phyloP scores from a whole-genome alignment of 169 alveolate species.

The Cryptosporidium ubiquitum region DNA sequence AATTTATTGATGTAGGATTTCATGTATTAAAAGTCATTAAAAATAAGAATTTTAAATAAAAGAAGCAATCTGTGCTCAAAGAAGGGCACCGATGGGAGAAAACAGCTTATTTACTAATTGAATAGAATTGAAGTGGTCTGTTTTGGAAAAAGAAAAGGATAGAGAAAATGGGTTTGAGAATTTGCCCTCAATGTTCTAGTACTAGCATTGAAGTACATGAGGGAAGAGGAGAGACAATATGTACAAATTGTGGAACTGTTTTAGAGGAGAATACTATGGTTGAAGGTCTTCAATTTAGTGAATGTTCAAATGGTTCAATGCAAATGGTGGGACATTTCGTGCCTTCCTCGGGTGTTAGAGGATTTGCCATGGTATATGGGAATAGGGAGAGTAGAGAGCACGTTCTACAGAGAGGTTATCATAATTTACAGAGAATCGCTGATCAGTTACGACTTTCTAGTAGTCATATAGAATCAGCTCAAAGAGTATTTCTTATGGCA shows the following conservation, averaged over 20 bases:
- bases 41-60: not conserved
- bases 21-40: not conserved
- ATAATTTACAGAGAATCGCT: constrained; percentile 87
- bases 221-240: constrained; percentile 87
- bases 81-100: not conserved
- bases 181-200: constrained; percentile 71
- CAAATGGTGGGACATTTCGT: constrained; percentile 86
- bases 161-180: constrained; percentile 24
- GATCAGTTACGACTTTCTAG: constrained; percentile 85
- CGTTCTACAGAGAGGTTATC: constrained; percentile 83
- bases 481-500: constrained; percentile 92
- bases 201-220: constrained; percentile 73
- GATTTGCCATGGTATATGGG: constrained; percentile 84
- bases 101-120: not conserved
- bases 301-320: constrained; percentile 83
- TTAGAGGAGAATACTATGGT: constrained; percentile 87
- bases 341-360: constrained; percentile 85
- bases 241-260: constrained; percentile 88
- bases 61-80: not conserved
- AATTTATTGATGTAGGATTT: not conserved
- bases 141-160: not conserved
- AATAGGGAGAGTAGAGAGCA: constrained; percentile 85
- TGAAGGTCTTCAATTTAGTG: constrained; percentile 85
- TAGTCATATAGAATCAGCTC: constrained; percentile 89
- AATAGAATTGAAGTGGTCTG: not conserved